phyloP scores from a whole-genome alignment of 148 eudicot species.

The Persicaria maculosa region DNA sequence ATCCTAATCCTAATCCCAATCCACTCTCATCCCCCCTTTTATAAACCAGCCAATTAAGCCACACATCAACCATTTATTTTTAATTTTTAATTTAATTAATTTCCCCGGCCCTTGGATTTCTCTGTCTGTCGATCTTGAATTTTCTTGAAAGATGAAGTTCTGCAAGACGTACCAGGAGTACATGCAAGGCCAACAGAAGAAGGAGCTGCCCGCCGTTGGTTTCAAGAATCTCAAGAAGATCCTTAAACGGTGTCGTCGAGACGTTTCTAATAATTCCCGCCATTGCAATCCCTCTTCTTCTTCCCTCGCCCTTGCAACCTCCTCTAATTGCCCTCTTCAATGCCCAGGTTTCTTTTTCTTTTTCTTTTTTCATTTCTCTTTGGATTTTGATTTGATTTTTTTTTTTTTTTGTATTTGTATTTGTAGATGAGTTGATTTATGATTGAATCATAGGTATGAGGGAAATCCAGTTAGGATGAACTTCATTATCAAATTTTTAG shows the following conservation, averaged over 20 bases:
- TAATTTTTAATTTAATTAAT: no score
- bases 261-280: slow-evolving; percentile 26
- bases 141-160: slow-evolving; percentile 55
- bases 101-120: no score
- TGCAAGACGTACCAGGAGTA: slow-evolving; percentile 79
- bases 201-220: slow-evolving; percentile 61
- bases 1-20: no score
- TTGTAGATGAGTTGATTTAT: no score
- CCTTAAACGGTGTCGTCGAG: slow-evolving; percentile 53
- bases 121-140: no score
- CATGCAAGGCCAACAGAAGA: slow-evolving; percentile 53
- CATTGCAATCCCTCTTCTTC: slow-evolving; percentile 3
- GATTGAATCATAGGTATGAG: no score
- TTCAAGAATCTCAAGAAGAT: slow-evolving; percentile 86
- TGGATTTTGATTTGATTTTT: background rate
- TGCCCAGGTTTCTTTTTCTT: slow-evolving; percentile 25
- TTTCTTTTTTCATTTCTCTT: background rate
- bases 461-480: no score
- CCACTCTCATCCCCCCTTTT: no score
- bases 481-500: background rate
- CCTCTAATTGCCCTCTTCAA: slow-evolving; percentile 25
- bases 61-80: no score
- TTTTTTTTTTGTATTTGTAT: background rate
- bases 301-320: slow-evolving; percentile 16
- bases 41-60: no score